Percentiles rank a stretch among this genome's conserved stretches.
phyloP scores from a whole-genome alignment of 805 yeast species.

The Sugiyamaella marilandica region DNA sequence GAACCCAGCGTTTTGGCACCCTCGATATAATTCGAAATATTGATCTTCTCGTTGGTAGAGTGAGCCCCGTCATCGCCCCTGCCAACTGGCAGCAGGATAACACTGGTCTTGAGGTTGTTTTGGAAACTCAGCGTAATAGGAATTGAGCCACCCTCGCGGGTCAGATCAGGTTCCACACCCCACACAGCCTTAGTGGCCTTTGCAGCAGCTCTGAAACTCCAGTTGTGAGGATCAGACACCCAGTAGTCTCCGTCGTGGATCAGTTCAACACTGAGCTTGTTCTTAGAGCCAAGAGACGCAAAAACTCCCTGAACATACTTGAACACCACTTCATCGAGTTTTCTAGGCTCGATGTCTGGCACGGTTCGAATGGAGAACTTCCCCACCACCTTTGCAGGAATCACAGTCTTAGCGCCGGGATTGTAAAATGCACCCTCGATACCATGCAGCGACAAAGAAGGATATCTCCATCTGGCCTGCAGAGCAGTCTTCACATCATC shows the following conservation, averaged over 20 bases:
- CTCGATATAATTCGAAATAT: conserved; percentile 81
- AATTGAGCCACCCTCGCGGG: conserved; percentile 98
- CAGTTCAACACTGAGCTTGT: conserved; percentile 64
- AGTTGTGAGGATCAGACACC: conserved; percentile 92
- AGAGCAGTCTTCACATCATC: conserved; percentile 76
- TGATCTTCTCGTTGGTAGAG: conserved; percentile 91
- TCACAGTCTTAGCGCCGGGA: conserved; percentile 96
- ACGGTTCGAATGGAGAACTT: conserved; percentile 97
- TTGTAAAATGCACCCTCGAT: conserved; percentile 95
- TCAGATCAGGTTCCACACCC: conserved; percentile 92
- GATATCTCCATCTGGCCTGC: conserved; percentile 99
- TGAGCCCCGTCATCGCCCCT: conserved; percentile 99
- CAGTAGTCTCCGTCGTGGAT: conserved; percentile 96
- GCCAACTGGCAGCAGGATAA: conserved; percentile 91
- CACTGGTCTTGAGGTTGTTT: conserved; percentile 77
- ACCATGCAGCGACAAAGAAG: conserved; percentile 93
- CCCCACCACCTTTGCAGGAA: conserved; percentile 90
- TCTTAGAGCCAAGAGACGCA: conserved; percentile 67
- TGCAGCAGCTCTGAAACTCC: conserved; percentile 87
- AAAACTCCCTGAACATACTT: conserved; percentile 65
- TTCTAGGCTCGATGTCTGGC: conserved; percentile 80
- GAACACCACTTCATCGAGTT: conserved; percentile 72
- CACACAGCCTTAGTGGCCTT: conserved; percentile 93
- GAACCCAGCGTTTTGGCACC: conserved; percentile 94
- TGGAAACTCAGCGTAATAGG: conserved; percentile 96